phyloP scores from a whole-genome alignment of 208 protist species.

The Acanthamoeba lenticulata region DNA sequence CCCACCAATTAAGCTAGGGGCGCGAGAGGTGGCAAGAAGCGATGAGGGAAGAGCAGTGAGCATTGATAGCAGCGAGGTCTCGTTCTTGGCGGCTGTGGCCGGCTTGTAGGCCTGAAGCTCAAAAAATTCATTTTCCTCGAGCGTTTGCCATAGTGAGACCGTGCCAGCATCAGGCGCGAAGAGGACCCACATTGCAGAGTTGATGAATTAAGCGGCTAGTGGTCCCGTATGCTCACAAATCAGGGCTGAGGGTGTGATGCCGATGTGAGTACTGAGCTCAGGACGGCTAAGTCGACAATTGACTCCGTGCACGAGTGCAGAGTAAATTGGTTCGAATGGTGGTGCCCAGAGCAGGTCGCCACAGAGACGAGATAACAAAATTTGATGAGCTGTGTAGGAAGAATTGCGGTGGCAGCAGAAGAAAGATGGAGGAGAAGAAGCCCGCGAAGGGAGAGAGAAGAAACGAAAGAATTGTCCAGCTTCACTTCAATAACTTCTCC shows the following conservation, averaged over 20 bases:
- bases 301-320: too few relatives aligned
- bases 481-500: neutral
- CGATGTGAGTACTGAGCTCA: too few relatives aligned
- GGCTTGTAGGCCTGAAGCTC: conserved; percentile 20
- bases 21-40: neutral
- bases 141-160: neutral
- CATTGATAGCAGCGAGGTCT: conserved; percentile 29
- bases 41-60: conserved; percentile 38
- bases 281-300: too few relatives aligned
- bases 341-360: too few relatives aligned
- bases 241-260: too few relatives aligned
- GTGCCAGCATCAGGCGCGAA: neutral
- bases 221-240: too few relatives aligned
- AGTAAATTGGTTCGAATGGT: too few relatives aligned
- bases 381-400: too few relatives aligned
- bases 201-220: too few relatives aligned
- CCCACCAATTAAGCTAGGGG: neutral
- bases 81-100: neutral
- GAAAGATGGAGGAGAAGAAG: neutral
- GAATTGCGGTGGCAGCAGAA: too few relatives aligned
- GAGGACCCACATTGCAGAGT: conserved; percentile 66
- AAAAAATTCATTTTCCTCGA: conserved; percentile 65
- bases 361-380: too few relatives aligned
- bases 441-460: neutral
- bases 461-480: neutral